A percentile compares a stretch with the other conserved stretches of the same genome.
phyloP scores from a whole-genome alignment of 495 filamentous ascomycete genomes.

The Tuber aestivum region DNA sequence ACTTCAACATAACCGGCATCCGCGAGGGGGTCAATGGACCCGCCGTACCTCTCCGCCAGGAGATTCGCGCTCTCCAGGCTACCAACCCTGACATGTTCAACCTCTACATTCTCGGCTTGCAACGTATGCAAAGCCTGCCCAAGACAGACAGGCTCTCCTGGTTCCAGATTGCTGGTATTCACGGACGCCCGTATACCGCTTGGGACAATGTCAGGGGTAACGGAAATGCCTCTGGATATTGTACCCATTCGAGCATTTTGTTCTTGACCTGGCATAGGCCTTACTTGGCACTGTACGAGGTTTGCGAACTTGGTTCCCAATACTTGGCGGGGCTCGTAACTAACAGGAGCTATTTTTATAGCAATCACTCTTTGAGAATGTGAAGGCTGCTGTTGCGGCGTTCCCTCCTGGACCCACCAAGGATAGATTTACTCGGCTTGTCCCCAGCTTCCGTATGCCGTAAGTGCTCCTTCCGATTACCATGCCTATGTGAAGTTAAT shows the following conservation, averaged over 20 bases:
- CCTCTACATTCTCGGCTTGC: conserved; percentile 42
- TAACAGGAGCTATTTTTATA: conserved; percentile 11
- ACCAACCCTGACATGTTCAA: conserved; percentile 37
- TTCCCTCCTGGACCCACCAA: conserved; percentile 27
- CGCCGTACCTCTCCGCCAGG: conserved; percentile 30
- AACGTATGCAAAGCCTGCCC: conserved; percentile 41
- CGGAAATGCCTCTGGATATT: conserved; percentile 51
- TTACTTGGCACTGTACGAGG: conserved; percentile 63
- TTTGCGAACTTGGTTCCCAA: not conserved
- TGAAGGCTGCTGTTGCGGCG: conserved; percentile 29
- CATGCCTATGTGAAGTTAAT: not conserved
- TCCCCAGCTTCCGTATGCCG: conserved; percentile 28
- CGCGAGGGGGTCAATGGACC: conserved; percentile 21
- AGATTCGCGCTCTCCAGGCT: conserved; percentile 23
- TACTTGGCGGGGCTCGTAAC: not conserved
- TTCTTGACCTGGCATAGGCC: conserved; percentile 68
- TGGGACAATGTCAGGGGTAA: conserved; percentile 42
- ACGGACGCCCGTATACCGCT: conserved; percentile 42
- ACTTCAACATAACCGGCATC: conserved; percentile 31
- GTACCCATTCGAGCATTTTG: conserved; percentile 60
- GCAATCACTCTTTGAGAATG: conserved; percentile 30
- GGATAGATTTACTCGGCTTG: conserved; percentile 31
- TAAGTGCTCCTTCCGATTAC: conserved; percentile 11
- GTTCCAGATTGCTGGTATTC: conserved; percentile 42
- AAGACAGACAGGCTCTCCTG: conserved; percentile 39